Evolutionary conservation across 352 stramenopile genomes (phyloP).

Genomic region (Globisporangium iwayamae): DNA sequence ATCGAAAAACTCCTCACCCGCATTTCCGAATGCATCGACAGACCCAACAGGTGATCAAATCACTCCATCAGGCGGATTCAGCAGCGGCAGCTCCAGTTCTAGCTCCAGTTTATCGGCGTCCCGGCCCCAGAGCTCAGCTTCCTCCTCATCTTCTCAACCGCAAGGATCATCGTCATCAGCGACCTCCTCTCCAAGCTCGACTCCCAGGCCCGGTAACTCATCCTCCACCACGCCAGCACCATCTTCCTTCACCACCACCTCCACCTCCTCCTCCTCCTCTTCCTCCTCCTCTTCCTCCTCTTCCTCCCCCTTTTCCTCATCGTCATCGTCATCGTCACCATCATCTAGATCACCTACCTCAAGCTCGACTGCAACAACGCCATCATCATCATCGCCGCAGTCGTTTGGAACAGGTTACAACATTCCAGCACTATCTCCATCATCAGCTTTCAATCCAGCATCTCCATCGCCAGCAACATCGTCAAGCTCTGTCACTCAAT

Average conservation of each 20-base stretch:
- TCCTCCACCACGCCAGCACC: not conserved
- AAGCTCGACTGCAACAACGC: not conserved
- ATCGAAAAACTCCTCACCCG: not conserved
- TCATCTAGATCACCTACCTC: not conserved
- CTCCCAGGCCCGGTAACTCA: not conserved
- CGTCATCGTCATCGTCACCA: not conserved
- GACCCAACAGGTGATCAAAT: not conserved
- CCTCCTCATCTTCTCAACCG: not conserved
- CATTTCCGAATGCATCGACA: not conserved
- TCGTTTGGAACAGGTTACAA: not conserved
- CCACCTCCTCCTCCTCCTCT: no score
- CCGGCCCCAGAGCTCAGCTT: not conserved
- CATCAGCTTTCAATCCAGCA: not conserved
- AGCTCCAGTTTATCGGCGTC: not conserved
- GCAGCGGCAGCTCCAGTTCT: not conserved
- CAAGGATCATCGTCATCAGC: not conserved
- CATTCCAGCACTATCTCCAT: not conserved
- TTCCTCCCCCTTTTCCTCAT: no score
- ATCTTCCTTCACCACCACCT: not conserved
- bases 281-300: no score
- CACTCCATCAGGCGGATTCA: not conserved
- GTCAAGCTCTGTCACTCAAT: not conserved
- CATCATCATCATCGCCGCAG: not conserved
- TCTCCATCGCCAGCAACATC: not conserved
- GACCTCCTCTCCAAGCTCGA: not conserved